Percentiles rank a stretch among this genome's conserved stretches.
Conservation (phyloP, 192 early-diverging fungal genomes). For the Coemansia sp. region DNA sequence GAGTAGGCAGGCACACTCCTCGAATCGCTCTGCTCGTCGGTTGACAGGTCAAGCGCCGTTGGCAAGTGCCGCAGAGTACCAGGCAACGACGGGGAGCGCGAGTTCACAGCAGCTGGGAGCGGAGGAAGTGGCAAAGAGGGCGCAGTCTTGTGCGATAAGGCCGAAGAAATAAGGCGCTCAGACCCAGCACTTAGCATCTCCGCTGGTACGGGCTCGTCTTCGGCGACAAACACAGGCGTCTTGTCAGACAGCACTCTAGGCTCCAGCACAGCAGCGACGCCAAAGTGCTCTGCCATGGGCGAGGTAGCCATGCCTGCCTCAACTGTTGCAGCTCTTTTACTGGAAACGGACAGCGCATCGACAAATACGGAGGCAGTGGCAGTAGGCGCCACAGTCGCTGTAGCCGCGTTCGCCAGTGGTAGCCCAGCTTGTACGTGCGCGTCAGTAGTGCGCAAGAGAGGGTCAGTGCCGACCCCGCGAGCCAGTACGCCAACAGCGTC, state of each 20-base stretch:
- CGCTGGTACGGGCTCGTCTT: neutral
- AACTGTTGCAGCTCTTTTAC: neutral
- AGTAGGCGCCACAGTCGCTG: neutral
- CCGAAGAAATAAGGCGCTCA: neutral
- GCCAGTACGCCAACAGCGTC: neutral
- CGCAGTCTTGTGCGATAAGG: neutral
- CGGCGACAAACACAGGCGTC: neutral
- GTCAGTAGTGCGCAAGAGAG: neutral
- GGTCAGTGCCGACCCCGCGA: neutral
- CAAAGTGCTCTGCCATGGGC: neutral
- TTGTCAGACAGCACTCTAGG: neutral
- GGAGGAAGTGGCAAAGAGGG: conserved; percentile 1
- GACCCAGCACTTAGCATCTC: neutral
- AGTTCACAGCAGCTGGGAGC: neutral
- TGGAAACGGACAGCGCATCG: neutral
- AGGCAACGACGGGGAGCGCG: conserved; percentile 4
- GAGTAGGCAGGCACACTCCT: neutral
- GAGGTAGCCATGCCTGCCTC: neutral
- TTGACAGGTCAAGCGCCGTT: neutral
- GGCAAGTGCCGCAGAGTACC: neutral
- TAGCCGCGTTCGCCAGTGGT: neutral
- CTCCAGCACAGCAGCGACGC: neutral
- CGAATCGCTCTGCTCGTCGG: conserved; percentile 12
- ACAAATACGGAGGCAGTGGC: conserved; percentile 8
- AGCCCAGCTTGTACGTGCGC: neutral